These are phyloP conservation scores for Pterula multifida DNA, from an alignment of 1,284 basidiomycete genomes.

Conservation along the genomic window DNA sequence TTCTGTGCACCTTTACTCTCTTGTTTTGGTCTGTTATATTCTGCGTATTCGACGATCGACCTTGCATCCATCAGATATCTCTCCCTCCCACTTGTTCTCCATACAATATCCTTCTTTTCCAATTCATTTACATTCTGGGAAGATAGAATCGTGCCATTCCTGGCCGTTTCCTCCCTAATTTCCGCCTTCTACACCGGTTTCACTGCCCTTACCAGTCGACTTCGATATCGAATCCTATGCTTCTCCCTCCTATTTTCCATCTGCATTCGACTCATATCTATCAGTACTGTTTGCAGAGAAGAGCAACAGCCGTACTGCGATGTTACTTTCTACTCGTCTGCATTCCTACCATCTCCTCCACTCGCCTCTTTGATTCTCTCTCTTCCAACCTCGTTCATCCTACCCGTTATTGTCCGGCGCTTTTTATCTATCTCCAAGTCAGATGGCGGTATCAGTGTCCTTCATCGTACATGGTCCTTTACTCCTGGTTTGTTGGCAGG, in stretches of 20 bases:
- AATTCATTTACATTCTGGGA: conserved; percentile 98
- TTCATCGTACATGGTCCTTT: conserved; percentile 52
- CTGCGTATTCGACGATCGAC: conserved; percentile 20
- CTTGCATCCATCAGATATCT: conserved; percentile 25
- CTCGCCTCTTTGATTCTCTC: conserved; percentile 40
- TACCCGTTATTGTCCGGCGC: conserved; percentile 49
- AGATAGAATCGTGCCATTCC: conserved; percentile 71
- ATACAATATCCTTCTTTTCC: conserved; percentile 67
- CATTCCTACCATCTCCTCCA: conserved; percentile 55
- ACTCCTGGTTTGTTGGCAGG: conserved; percentile 47
- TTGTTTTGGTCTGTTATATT: conserved; percentile 25
- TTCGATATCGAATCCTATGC: conserved; percentile 67
- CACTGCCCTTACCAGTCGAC: conserved; percentile 50
- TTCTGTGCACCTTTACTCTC: conserved; percentile 33
- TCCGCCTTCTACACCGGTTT: conserved; percentile 49
- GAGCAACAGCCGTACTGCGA: conserved; percentile 86
- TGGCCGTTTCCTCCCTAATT: conserved; percentile 54
- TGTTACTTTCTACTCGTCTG: conserved; percentile 77
- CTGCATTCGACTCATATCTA: conserved; percentile 63
- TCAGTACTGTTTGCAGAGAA: conserved; percentile 84
- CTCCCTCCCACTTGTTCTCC: conserved; percentile 45
- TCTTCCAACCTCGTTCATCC: conserved; percentile 38
- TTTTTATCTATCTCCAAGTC: conserved; percentile 62
- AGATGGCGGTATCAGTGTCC: conserved; percentile 57
- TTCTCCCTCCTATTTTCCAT: conserved; percentile 57